These are phyloP conservation scores for Penicillium chermesinum DNA, from an alignment of 495 filamentous ascomycete species.

Conservation along the genomic window DNA sequence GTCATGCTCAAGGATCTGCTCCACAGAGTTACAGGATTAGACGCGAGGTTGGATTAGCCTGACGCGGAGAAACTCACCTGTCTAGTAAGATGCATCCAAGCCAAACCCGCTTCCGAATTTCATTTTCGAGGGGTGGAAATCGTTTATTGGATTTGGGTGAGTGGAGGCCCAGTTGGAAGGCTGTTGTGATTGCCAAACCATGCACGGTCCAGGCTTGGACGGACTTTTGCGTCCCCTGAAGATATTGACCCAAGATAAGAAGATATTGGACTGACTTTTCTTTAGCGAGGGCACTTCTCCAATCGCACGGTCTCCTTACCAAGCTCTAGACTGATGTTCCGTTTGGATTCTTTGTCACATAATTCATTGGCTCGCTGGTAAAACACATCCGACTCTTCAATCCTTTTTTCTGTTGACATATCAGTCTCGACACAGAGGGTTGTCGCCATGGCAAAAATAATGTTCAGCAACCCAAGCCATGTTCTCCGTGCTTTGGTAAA, in stretches of 20 bases:
- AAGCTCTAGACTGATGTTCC: slow-evolving; percentile 32
- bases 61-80: not conserved
- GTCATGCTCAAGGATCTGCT: slow-evolving; percentile 5
- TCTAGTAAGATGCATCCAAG: slow-evolving; percentile 3
- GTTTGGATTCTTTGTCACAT: slow-evolving; percentile 28
- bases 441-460: slow-evolving; percentile 18
- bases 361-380: slow-evolving; percentile 28
- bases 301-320: slow-evolving; percentile 12
- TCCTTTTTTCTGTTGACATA: slow-evolving; percentile 10
- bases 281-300: not conserved
- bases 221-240: slow-evolving; percentile 41
- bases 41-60: not conserved
- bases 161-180: slow-evolving; percentile 29
- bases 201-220: slow-evolving; percentile 40
- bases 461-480: slow-evolving; percentile 24
- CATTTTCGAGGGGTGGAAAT: slow-evolving; percentile 1
- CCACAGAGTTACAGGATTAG: not conserved
- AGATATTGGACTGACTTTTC: slow-evolving; percentile 27
- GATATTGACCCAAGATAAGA: slow-evolving; percentile 35
- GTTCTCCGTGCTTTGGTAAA: slow-evolving; percentile 32
- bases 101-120: slow-evolving; percentile 4
- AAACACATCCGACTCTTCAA: slow-evolving; percentile 32
- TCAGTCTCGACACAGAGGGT: slow-evolving; percentile 16
- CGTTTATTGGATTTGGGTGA: slow-evolving; percentile 1
- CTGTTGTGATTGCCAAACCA: slow-evolving; percentile 34